These are phyloP conservation scores for Tritrichomonas musculus DNA, from an alignment of 208 protist species.

Conservation along the genomic window DNA sequence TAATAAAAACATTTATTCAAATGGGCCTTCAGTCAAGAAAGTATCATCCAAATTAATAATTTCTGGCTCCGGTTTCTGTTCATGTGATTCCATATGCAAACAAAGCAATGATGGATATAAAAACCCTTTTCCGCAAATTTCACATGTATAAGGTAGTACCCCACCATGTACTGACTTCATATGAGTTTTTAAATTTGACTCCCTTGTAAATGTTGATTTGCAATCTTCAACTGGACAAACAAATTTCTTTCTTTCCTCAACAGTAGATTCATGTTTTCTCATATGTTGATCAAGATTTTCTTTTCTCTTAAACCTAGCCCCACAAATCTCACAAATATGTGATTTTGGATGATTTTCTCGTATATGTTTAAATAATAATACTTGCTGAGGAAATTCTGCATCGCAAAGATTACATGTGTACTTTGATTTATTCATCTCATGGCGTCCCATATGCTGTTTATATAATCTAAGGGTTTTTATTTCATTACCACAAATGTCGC, in stretches of 20 bases:
- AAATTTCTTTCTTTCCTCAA: background rate
- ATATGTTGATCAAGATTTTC: background rate
- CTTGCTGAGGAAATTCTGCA: background rate
- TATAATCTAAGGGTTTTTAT: background rate
- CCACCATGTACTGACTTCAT: background rate
- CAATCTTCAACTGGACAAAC: background rate
- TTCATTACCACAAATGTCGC: background rate
- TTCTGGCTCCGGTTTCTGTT: background rate
- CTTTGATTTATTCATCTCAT: background rate
- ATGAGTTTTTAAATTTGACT: background rate
- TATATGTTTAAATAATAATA: background rate
- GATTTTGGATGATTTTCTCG: background rate
- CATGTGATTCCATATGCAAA: background rate
- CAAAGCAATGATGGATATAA: background rate
- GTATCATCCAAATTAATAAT: background rate
- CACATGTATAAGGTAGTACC: background rate
- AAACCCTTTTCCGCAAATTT: constrained; percentile 14
- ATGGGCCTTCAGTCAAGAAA: background rate
- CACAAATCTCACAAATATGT: background rate
- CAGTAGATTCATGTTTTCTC: background rate
- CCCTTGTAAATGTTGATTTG: background rate
- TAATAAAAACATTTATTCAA: too few species aligned
- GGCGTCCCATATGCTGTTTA: background rate
- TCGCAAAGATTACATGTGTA: background rate
- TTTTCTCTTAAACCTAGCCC: background rate